These are phyloP conservation scores for Cutaneotrichosporon sp. DNA, from an alignment of 1,284 basidiomycete genomes.

Conservation along the genomic window DNA sequence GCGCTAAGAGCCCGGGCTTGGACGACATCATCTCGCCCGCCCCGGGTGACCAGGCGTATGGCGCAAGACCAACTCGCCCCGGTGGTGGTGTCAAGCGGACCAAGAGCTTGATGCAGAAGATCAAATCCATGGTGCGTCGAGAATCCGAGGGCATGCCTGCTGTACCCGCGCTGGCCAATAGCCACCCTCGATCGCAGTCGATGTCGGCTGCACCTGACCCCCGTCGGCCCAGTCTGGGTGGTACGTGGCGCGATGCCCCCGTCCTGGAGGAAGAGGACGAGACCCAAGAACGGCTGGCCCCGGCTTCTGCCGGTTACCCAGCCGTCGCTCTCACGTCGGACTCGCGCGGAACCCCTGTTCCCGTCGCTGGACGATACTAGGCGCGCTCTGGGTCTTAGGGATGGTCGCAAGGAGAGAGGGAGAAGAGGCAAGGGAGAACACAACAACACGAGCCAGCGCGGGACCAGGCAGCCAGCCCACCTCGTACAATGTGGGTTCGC, in stretches of 20 bases:
- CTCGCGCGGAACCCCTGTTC: slow-evolving; percentile 2
- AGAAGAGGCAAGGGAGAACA: background rate
- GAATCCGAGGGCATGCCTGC: slow-evolving; percentile 12
- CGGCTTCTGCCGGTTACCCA: background rate
- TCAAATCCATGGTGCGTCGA: slow-evolving; percentile 55
- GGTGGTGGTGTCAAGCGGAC: slow-evolving; percentile 51
- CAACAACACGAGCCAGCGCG: slow-evolving; percentile 2
- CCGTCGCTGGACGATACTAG: slow-evolving; percentile 10
- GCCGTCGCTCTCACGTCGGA: slow-evolving; percentile 3
- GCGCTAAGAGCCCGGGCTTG: slow-evolving; percentile 17
- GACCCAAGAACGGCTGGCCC: background rate
- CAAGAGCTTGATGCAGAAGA: slow-evolving; percentile 55
- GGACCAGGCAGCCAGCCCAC: slow-evolving; percentile 14
- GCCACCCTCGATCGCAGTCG: slow-evolving; percentile 23
- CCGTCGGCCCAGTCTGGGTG: background rate
- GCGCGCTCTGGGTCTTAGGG: slow-evolving; percentile 12
- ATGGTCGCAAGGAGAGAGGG: slow-evolving; percentile 3
- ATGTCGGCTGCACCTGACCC: slow-evolving; percentile 22
- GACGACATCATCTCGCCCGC: slow-evolving; percentile 7
- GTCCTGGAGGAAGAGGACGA: slow-evolving; percentile 17
- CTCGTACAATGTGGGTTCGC: slow-evolving; percentile 17
- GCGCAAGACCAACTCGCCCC: slow-evolving; percentile 6
- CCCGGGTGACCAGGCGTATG: background rate
- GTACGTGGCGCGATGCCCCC: slow-evolving; percentile 11
- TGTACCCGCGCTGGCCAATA: background rate